phyloP scores from a whole-genome alignment of 352 stramenopile genomes.

The Globisporangium mamillatum region DNA sequence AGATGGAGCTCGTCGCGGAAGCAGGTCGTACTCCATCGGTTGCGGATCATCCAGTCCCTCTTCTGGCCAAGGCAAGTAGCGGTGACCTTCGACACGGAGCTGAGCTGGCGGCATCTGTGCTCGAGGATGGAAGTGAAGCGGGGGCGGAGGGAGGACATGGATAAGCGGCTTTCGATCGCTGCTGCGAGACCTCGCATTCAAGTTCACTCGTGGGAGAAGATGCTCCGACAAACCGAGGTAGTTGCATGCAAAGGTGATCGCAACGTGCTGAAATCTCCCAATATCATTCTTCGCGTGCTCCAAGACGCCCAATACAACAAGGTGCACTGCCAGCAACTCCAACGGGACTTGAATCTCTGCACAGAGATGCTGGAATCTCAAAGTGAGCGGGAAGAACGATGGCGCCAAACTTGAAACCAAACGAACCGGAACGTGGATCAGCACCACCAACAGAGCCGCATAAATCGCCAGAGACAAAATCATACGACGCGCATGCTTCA shows the following conservation, averaged over 20 bases:
- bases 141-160: slow-evolving; percentile 59
- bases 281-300: slow-evolving; percentile 90
- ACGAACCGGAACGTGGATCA: slow-evolving; percentile 87
- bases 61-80: slow-evolving; percentile 83
- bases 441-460: slow-evolving; percentile 73
- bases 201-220: slow-evolving; percentile 53
- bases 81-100: slow-evolving; percentile 61
- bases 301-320: slow-evolving; percentile 93
- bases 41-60: slow-evolving; percentile 71
- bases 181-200: slow-evolving; percentile 17
- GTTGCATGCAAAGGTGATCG: slow-evolving; percentile 52
- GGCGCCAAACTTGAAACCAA: slow-evolving; percentile 45
- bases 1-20: slow-evolving; percentile 48
- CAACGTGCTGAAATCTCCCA: slow-evolving; percentile 68
- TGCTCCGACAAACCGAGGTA: slow-evolving; percentile 69
- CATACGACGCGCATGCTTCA: slow-evolving; percentile 94
- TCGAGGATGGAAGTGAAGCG: slow-evolving; percentile 79
- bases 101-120: slow-evolving; percentile 67
- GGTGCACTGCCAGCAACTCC: slow-evolving; percentile 95
- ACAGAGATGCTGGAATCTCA: slow-evolving; percentile 92
- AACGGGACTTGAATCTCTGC: slow-evolving; percentile 94
- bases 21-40: slow-evolving; percentile 68
- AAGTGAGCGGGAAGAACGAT: slow-evolving; percentile 64
- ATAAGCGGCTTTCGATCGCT: slow-evolving; percentile 30
- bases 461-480: slow-evolving; percentile 92